Base-by-base conservation (phyloP, 148 eudicot genomes). In the Dysphania ambrosioides region DNA sequence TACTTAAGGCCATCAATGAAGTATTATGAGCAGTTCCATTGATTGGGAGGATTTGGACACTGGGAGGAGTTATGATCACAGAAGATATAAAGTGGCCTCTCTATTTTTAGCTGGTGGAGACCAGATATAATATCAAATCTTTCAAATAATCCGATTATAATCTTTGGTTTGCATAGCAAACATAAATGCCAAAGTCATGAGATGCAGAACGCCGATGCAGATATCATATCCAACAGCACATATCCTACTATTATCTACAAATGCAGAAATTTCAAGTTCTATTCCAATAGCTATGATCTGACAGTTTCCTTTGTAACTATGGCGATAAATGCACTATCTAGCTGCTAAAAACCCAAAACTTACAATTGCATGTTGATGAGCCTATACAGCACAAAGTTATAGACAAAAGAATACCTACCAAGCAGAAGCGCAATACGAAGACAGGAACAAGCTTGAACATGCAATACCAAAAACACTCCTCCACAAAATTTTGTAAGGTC, bases 381-480 rank as follows among this genome's bases (percentile, higher is more conserved):
- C 34, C 53, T 66, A 31, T 47, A 24, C 34, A 12, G 31, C 51
- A 32, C 6, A 76, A 55, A 68, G 19, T 31, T 23, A 27, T 31
- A 3, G 30, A 72, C 30, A 71, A n/a, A 6, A 68, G 44, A 74
- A 75, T 40, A 69, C 93, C 74, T 87, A 95, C 99, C 99, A 95
- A 72, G 99, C 97, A 75, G 99, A 95, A 42, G 94, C 77, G 71
- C 99, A 95, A 70, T 95, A 95, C 38, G 82, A 77, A 27, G 99
- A 89, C 53, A 95, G 86, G 81, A 95, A 95, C 87, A 95, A 85
- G 89, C 99, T 95, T 74, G 99, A 95, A 75, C 97, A 87, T 81
- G 94, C 94, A 44, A 96, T 89, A 68, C 99, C 99, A 53, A 85
- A 61, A 68, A 83, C 82, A 64, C 99, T 96, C 85, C 92, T 95